Conservation (phyloP, 2,329 filamentous ascomycete species). For the Leptographium radiaticola region DNA sequence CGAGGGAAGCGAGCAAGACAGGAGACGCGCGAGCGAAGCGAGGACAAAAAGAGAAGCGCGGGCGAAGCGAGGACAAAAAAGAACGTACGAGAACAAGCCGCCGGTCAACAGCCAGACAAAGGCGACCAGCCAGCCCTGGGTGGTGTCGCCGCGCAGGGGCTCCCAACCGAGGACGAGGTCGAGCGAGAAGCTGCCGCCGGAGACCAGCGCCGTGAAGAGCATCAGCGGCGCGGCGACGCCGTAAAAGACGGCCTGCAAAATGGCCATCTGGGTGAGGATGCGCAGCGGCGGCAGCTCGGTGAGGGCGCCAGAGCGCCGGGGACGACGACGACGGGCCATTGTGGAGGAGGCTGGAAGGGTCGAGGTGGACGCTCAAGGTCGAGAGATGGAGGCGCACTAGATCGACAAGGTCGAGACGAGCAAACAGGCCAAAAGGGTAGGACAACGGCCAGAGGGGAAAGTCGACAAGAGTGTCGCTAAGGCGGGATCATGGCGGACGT, state of each 20-base stretch:
- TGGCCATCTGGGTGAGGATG: slow-evolving; percentile 45
- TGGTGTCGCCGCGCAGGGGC: slow-evolving; percentile 46
- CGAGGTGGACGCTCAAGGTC: not conserved
- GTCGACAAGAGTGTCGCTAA: too few species aligned
- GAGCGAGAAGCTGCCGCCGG: slow-evolving; percentile 39
- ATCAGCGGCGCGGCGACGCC: slow-evolving; percentile 35
- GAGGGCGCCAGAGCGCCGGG: slow-evolving; percentile 46
- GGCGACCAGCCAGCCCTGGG: slow-evolving; percentile 45
- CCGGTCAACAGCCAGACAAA: slow-evolving; percentile 46
- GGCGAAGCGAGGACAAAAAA: not conserved
- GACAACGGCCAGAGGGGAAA: too few species aligned
- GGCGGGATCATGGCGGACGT: too few species aligned
- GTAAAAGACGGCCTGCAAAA: slow-evolving; percentile 45
- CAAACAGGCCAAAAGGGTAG: too few species aligned
- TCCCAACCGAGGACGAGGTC: slow-evolving; percentile 46
- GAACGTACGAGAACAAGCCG: slow-evolving; percentile 35
- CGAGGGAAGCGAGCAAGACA: slow-evolving; percentile 2
- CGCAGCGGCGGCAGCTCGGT: slow-evolving; percentile 47
- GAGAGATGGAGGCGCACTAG: not conserved
- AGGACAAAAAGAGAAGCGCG: not conserved
- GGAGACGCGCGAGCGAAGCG: not conserved
- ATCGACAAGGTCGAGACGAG: not conserved
- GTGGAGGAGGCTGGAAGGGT: not conserved
- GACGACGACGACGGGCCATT: slow-evolving; percentile 44
- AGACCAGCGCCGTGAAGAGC: slow-evolving; percentile 45